Percentiles rank a stretch among this genome's conserved stretches.
These are phyloP conservation scores for Leishmania gerbilli DNA, from an alignment of 208 protist species.

Conservation along the genomic window DNA sequence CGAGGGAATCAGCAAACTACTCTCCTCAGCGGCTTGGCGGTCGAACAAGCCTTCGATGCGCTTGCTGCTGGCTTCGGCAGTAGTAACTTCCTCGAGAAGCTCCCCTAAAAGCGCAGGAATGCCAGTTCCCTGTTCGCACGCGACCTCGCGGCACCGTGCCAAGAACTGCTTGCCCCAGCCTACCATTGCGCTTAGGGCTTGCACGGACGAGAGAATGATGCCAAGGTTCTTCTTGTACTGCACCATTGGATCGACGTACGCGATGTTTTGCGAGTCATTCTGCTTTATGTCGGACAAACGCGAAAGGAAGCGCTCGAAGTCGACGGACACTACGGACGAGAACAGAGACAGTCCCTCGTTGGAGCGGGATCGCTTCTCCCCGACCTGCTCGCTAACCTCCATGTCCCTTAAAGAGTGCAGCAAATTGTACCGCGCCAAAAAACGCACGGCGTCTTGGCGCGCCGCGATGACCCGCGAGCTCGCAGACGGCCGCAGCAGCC, in stretches of 20 bases:
- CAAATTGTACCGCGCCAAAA: conserved; percentile 42
- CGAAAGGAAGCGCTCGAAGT: conserved; percentile 86
- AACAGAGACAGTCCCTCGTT: conserved; percentile 15
- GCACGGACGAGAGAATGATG: conserved; percentile 70
- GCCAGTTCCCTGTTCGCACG: not conserved
- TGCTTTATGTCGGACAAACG: conserved; percentile 74
- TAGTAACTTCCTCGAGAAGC: conserved; percentile 46
- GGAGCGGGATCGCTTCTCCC: conserved; percentile 34
- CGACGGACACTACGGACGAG: conserved; percentile 37
- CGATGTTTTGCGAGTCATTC: conserved; percentile 47
- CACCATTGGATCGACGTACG: conserved; percentile 86
- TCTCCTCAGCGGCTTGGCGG: conserved; percentile 39
- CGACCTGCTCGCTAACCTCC: conserved; percentile 14
- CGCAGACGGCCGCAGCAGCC: conserved; percentile 81
- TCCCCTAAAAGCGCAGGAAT: conserved; percentile 65
- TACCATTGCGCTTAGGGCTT: conserved; percentile 67
- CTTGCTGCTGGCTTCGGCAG: conserved; percentile 36
- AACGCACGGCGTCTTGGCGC: conserved; percentile 66
- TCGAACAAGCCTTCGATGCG: conserved; percentile 76
- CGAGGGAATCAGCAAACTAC: conserved; percentile 66
- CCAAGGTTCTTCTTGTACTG: conserved; percentile 83
- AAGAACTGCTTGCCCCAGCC: conserved; percentile 51
- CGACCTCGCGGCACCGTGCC: conserved; percentile 16
- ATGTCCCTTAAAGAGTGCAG: conserved; percentile 11
- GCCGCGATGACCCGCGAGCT: conserved; percentile 54